phyloP scores from a whole-genome alignment of 164 flowering plant species.

The grape (Vitis vinifera) region ASM3070453v1 NC_081822.1:2937001-2937500 shows the following conservation, averaged over 20 bases:
- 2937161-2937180: constrained; percentile 28
- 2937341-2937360: constrained; percentile 21
- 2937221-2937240: background rate
- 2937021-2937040: constrained; percentile 40
- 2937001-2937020: constrained; percentile 21
- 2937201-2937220: too few species aligned
- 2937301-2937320: constrained; percentile 44
- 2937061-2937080: constrained; percentile 25
- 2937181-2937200: background rate
- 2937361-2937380: constrained; percentile 22
- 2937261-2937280: background rate
- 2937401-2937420: constrained; percentile 21
- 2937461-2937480: constrained; percentile 22
- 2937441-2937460: constrained; percentile 46
- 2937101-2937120: constrained; percentile 37
- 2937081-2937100: constrained; percentile 31
- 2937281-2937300: constrained; percentile 42
- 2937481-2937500: constrained; percentile 31
- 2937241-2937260: background rate
- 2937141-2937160: constrained; percentile 28
- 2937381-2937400: constrained; percentile 14
- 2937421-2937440: constrained; percentile 39
- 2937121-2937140: constrained; percentile 42
- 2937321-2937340: constrained; percentile 45
- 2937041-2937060: constrained; percentile 40